Evolutionary conservation across 257 asterid species (phyloP).

Genomic region (Coffea eugenioides): DNA sequence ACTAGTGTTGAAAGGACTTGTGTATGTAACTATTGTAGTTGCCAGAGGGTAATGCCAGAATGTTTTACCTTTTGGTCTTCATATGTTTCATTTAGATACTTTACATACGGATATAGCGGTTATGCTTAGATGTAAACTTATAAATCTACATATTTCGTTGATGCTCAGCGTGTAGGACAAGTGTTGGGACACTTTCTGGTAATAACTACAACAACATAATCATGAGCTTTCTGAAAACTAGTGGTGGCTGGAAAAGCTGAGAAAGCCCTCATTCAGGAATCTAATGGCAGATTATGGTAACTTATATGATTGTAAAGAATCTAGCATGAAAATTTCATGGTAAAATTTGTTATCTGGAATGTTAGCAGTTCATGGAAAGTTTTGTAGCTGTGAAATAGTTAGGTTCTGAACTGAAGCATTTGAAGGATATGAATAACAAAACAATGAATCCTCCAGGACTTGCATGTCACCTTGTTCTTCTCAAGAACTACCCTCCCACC

Average conservation of each 20-base stretch:
- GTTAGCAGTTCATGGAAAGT: background rate
- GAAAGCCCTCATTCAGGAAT: background rate
- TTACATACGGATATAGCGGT: too few relatives aligned
- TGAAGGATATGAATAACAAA: background rate
- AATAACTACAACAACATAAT: background rate
- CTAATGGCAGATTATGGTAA: background rate
- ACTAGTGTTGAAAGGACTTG: background rate
- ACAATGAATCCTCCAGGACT: background rate
- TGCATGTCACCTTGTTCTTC: background rate
- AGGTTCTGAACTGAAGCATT: background rate
- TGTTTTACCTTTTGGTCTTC: background rate
- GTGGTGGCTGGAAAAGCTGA: background rate
- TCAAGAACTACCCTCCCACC: background rate
- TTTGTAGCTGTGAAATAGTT: background rate
- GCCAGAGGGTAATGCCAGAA: background rate
- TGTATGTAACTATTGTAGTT: background rate
- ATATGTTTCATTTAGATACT: background rate
- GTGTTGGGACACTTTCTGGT: background rate
- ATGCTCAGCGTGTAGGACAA: background rate
- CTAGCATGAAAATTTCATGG: background rate
- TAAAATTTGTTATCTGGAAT: background rate
- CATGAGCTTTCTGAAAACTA: background rate
- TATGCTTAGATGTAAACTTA: background rate
- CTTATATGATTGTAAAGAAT: background rate
- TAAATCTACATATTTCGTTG: background rate